Evolutionary conservation across 1,284 basidiomycete genomes (phyloP), one percentile per base, ranked within the genome.

Genomic region (Cryptococcus jaspeensis): DNA sequence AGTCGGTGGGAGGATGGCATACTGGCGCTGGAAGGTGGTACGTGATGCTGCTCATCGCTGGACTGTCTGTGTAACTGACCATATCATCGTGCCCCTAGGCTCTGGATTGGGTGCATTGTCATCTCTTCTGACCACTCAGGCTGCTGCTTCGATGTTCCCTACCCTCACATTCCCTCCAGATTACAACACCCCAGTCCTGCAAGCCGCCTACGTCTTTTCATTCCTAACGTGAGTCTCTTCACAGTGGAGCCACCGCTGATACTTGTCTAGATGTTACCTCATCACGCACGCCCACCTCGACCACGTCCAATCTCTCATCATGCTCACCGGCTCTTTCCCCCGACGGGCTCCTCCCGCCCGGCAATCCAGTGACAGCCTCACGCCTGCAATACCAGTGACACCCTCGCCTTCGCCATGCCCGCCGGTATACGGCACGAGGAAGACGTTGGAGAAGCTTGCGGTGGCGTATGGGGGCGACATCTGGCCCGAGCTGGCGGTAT

Each of bases 221-320:
- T 66, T 65, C 48, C 62, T 78, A 16, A 57, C 72, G 75, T 76
- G 44, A 62, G 74, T 66, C 5, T 1, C 28, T 5, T 28, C 35
- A 18, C 36, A 4, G 35, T 5, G 3, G 39, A 35, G 5, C n/a
- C n/a, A 41, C 15, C 9, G 9, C 52, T 59, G 46, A 61, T 8
- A 6, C 44, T 23, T 3, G 28, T 13, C 32, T 55, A 78, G 76
- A 35, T 76, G 72, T 52, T 77, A 77, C 59, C 67, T 78, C 50
- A 66, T 78, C 50, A 76, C 75, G 2, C 76, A 78, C 49, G 74
- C 76, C 1, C 76, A 78, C 56, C 59, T 78, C 38, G 76, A 78
- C 51, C 76, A 78, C 53, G 66, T 60, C 20, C 58, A 65, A 18
- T 73, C 74, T 1, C 64, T 78, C 40, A 72, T 77, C 61, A 60